These are phyloP conservation scores for Lasiodiplodia sp. DNA, from an alignment of 2,329 filamentous ascomycete species.

Conservation along the genomic window DNA sequence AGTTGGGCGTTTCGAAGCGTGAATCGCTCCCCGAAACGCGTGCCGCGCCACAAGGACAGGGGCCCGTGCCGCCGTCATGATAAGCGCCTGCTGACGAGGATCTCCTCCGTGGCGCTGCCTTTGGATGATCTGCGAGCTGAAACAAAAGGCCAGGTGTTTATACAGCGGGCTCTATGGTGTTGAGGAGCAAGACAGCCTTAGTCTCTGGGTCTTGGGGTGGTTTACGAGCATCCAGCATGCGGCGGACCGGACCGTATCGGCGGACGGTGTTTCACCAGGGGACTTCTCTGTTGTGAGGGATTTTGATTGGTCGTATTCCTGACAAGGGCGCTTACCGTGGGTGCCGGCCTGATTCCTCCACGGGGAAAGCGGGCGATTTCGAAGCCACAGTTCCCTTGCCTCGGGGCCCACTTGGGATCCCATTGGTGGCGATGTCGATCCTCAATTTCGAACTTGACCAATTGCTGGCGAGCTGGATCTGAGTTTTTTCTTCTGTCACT, in stretches of 20 bases:
- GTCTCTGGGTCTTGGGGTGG: neutral
- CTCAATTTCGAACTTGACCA: conserved; percentile 6
- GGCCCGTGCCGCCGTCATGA: neutral
- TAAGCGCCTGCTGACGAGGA: conserved; percentile 12
- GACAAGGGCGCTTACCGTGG: conserved; percentile 20
- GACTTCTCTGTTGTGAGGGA: neutral
- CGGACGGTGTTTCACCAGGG: conserved; percentile 12
- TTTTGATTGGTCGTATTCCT: conserved; percentile 23
- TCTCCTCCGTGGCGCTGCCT: neutral
- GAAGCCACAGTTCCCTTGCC: neutral
- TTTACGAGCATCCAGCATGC: conserved; percentile 6
- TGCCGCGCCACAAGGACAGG: conserved; percentile 17
- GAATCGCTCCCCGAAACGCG: conserved; percentile 18
- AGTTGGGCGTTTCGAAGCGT: conserved; percentile 23
- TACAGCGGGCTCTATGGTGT: conserved; percentile 3
- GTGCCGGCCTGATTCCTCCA: conserved; percentile 1
- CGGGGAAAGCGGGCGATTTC: conserved; percentile 9
- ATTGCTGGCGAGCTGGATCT: neutral
- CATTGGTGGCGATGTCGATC: conserved; percentile 21
- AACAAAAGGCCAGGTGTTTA: neutral
- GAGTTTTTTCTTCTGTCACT: neutral
- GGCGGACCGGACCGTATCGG: conserved; percentile 26
- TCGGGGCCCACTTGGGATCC: neutral
- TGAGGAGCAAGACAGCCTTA: conserved; percentile 1
- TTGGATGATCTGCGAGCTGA: conserved; percentile 8